phyloP scores from a whole-genome alignment of 352 stramenopile species.

The Saprolegnia parasitica region DNA sequence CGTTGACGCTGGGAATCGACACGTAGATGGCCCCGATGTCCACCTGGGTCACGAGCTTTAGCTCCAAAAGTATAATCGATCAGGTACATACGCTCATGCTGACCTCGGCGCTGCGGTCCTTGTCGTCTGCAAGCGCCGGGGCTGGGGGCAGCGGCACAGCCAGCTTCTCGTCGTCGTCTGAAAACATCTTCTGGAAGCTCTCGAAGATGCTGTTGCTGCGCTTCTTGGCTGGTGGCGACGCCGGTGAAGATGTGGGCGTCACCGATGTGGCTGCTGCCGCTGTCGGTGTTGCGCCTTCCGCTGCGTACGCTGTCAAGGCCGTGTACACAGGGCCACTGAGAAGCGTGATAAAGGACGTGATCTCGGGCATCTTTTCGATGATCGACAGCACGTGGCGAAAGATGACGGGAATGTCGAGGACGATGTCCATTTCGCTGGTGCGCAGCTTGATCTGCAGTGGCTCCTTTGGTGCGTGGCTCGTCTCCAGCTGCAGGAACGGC shows the following conservation, averaged over 20 bases:
- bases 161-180: slow-evolving; percentile 3
- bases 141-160: neutral
- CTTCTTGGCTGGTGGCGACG: neutral
- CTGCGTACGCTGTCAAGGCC: slow-evolving; percentile 17
- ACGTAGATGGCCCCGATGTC: slow-evolving; percentile 17
- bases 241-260: neutral
- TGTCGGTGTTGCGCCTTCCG: neutral
- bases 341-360: neutral
- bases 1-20: neutral
- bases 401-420: slow-evolving; percentile 18
- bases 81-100: neutral
- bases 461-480: slow-evolving; percentile 1
- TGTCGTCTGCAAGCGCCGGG: neutral
- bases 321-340: slow-evolving; percentile 14
- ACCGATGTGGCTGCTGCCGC: too few relatives aligned
- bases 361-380: slow-evolving; percentile 20
- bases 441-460: slow-evolving; percentile 11
- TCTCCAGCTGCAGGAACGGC: slow-evolving; percentile 19
- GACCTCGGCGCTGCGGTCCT: slow-evolving; percentile 15
- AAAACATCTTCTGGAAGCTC: slow-evolving; percentile 5
- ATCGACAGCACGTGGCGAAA: slow-evolving; percentile 11
- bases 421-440: slow-evolving; percentile 7
- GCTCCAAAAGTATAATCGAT: neutral
- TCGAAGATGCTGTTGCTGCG: neutral
- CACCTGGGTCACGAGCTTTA: slow-evolving; percentile 6